Conservation (phyloP, 2,329 filamentous ascomycete species). For the Chrysosphaeria jannelii region DNA sequence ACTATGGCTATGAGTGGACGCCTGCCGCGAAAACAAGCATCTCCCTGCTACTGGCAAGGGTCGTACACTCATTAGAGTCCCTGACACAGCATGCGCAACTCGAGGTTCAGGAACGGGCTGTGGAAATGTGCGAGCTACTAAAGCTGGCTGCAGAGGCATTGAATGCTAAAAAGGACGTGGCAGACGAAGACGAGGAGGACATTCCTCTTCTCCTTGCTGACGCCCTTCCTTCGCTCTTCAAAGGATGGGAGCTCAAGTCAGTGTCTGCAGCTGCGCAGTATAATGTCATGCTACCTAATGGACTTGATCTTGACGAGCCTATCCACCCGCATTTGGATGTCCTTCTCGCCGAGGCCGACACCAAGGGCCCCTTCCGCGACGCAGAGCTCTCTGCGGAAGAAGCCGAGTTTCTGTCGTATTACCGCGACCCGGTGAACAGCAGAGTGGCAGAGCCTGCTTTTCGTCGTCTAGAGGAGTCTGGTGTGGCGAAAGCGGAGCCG, state of each 20-base stretch:
- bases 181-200: constrained; percentile 24
- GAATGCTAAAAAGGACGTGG: constrained; percentile 29
- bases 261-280: constrained; percentile 57
- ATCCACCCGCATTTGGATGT: constrained; percentile 47
- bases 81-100: constrained; percentile 57
- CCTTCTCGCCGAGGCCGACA: constrained; percentile 30
- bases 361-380: constrained; percentile 13
- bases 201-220: constrained; percentile 66
- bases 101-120: constrained; percentile 81
- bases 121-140: constrained; percentile 74
- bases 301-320: constrained; percentile 48
- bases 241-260: constrained; percentile 69
- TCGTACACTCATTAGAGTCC: constrained; percentile 56
- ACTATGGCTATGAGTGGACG: constrained; percentile 25
- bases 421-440: constrained; percentile 24
- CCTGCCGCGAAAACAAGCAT: constrained; percentile 41
- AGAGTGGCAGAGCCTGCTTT: constrained; percentile 24
- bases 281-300: constrained; percentile 54
- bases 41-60: constrained; percentile 48
- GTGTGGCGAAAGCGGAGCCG: constrained; percentile 8
- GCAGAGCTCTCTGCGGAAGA: constrained; percentile 10
- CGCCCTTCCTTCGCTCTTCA: constrained; percentile 67
- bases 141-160: constrained; percentile 63
- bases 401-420: constrained; percentile 36
- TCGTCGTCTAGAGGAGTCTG: constrained; percentile 15